phyloP scores from a whole-genome alignment of 805 yeast species.

The Suhomyces prunicola region DNA sequence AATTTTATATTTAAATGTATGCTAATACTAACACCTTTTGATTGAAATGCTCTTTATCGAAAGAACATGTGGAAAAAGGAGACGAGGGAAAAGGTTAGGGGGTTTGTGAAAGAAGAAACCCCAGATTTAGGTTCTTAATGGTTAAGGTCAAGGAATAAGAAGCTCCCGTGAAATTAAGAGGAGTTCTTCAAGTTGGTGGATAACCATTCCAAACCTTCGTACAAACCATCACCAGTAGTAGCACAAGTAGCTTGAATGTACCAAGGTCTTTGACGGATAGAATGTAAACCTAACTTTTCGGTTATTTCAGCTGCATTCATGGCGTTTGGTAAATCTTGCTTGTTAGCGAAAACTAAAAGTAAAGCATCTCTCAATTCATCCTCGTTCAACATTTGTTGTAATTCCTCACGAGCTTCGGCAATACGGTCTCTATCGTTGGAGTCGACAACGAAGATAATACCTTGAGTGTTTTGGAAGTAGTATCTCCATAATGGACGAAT shows the following conservation, averaged over 20 bases:
- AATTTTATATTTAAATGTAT: conserved; percentile 3
- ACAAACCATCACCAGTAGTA: conserved; percentile 64
- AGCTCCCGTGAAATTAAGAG: conserved; percentile 5
- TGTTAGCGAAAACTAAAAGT: conserved; percentile 40
- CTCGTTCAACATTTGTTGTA: conserved; percentile 44
- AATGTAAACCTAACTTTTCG: conserved; percentile 51
- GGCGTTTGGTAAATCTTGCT: conserved; percentile 44
- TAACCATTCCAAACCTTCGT: conserved; percentile 39
- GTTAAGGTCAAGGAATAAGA: neutral
- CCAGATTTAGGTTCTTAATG: neutral
- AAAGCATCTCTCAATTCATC: conserved; percentile 43
- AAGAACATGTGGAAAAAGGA: neutral
- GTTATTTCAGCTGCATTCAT: conserved; percentile 45
- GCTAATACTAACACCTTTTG: conserved; percentile 4
- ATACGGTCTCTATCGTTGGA: conserved; percentile 44
- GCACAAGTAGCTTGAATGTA: conserved; percentile 99
- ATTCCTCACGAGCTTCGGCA: conserved; percentile 42
- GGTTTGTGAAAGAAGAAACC: neutral
- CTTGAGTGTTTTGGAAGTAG: conserved; percentile 44
- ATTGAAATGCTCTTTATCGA: neutral
- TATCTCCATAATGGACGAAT: conserved; percentile 45
- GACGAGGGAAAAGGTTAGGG: neutral
- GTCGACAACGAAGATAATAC: conserved; percentile 42
- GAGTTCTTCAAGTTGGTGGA: conserved; percentile 32
- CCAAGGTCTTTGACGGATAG: conserved; percentile 99